phyloP scores from a whole-genome alignment of 495 filamentous ascomycete species.

The Penicillium manginii region DNA sequence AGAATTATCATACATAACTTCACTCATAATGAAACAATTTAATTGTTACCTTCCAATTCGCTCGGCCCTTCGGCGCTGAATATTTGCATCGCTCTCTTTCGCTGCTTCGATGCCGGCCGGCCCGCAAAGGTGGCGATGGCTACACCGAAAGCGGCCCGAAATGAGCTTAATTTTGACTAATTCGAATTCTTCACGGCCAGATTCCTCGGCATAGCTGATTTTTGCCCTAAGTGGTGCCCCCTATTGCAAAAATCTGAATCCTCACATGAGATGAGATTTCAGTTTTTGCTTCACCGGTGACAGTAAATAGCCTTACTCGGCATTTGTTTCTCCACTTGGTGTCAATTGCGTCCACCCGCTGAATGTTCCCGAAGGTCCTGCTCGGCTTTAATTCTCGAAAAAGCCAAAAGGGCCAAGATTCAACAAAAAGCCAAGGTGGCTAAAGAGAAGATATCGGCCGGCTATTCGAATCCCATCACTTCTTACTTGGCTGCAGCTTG shows the following conservation, averaged over 20 bases:
- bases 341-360: neutral
- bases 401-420: slow-evolving; percentile 2
- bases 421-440: slow-evolving; percentile 1
- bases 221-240: neutral
- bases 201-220: slow-evolving; percentile 2
- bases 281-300: slow-evolving; percentile 18
- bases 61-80: neutral
- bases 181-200: neutral
- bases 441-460: slow-evolving; percentile 3
- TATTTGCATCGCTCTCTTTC: neutral
- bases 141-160: slow-evolving; percentile 13
- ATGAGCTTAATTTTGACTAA: slow-evolving; percentile 9
- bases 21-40: no score
- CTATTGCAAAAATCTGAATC: neutral
- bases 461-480: neutral
- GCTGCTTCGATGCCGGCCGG: neutral
- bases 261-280: slow-evolving; percentile 1
- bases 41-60: no score
- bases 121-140: slow-evolving; percentile 1
- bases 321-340: slow-evolving; percentile 17
- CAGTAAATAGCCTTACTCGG: slow-evolving; percentile 13
- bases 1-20: no score
- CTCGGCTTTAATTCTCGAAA: slow-evolving; percentile 1
- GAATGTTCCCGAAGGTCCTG: neutral
- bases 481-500: neutral